Base-by-base conservation (phyloP, 73 alveolate genomes). In the Paramecium octaurelia region DNA sequence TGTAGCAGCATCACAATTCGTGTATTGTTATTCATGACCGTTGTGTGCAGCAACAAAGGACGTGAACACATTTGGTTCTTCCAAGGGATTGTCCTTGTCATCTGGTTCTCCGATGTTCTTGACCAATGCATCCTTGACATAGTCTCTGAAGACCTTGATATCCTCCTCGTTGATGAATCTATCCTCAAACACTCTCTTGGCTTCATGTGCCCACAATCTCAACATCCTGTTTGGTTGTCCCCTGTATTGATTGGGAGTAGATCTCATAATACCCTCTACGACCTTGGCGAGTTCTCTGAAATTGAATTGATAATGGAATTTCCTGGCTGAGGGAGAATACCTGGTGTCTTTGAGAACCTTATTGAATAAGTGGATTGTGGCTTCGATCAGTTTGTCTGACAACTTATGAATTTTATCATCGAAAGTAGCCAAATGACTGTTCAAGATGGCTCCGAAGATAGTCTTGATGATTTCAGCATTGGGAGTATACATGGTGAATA, bases 231-330 rank as follows among this genome's bases (percentile, higher is more conserved):
- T 96, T 40, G 98, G 97, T 12, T 97, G 96, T 29, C 98, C 98
- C 92, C 98, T 97, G 96, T 96, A 99, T 70, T 93, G 95, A 24
- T 95, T 95, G 5, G 99, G 98, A 20, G 97, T 94, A 29, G 99
- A 93, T 93, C 98, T 97, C 98, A 98, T 93, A 60, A 98, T 48
- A 89, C 99, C 99, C 85, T 96, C 98, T 40, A 97, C 96, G 57
- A 97, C 96, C 71, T 97, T 94, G 58, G 99, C 97, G 57, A 97
- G 95, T 91, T 98, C 99, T 96, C 99, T 96, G 97, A 98, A 93
- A 96, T 98, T 98, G 99, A 99, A 99, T 95, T 98, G 98, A 95
- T 98, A 98, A 94, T 99, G 99, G 99, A 98, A 98, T 96, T 98
- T 98, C 70, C 96, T 96, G 3, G 99, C 99, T 18, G 99, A 95